A percentile compares a stretch with the other conserved stretches of the same genome.
Conservation (phyloP, 2,329 filamentous ascomycete genomes). For the Lachnellula arida region DNA sequence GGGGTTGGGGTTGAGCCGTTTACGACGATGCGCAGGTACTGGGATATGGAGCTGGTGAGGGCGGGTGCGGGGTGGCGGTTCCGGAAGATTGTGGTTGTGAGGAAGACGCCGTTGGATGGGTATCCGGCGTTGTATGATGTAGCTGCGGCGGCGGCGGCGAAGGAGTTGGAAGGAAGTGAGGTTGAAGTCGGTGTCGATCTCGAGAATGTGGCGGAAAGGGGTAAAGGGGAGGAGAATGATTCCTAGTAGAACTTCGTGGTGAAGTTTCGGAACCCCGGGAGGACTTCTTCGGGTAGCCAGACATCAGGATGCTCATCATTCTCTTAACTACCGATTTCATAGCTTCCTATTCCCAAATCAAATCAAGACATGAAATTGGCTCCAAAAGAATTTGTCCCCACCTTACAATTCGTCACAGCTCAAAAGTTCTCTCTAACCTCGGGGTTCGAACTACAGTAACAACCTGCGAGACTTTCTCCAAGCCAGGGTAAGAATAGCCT, state of each 20-base stretch:
- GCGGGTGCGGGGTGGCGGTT: too few relatives aligned
- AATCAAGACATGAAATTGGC: not conserved
- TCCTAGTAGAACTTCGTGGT: conserved; percentile 47
- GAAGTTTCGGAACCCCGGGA: conserved; percentile 44
- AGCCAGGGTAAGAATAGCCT: conserved; percentile 51
- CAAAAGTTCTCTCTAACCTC: conserved; percentile 39
- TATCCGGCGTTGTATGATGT: too few relatives aligned
- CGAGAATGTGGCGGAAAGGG: too few relatives aligned
- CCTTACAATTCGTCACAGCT: conserved; percentile 46
- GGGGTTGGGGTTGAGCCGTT: too few relatives aligned
- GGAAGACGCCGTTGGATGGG: too few relatives aligned
- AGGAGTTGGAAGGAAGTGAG: too few relatives aligned
- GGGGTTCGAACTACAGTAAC: conserved; percentile 39
- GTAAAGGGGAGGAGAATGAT: too few relatives aligned
- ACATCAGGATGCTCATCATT: conserved; percentile 43
- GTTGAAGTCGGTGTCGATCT: too few relatives aligned
- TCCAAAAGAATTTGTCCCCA: not conserved
- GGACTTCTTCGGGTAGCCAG: conserved; percentile 41
- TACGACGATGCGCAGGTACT: too few relatives aligned
- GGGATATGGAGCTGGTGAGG: too few relatives aligned
- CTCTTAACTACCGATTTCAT: conserved; percentile 46
- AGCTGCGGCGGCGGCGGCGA: too few relatives aligned
- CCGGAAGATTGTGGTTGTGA: too few relatives aligned
- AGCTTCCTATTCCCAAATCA: conserved; percentile 40
- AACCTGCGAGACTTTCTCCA: conserved; percentile 49